phyloP scores from a whole-genome alignment of 2,329 filamentous ascomycete species.

The Pseudopithomyces chartarum region DNA sequence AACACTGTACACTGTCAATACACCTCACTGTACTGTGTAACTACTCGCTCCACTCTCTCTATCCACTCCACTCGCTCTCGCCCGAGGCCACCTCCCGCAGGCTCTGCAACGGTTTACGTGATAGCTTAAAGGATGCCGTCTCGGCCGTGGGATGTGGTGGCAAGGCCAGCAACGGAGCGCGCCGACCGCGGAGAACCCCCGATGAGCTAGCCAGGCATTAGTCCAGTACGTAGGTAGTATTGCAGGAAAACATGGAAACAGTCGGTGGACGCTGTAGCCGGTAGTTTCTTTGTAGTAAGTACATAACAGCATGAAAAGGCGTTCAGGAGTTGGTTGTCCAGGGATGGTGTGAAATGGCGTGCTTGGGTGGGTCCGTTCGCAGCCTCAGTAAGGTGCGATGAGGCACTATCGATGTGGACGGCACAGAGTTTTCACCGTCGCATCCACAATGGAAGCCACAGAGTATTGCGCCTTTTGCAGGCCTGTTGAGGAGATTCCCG shows the following conservation, averaged over 20 bases:
- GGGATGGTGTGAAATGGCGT: background rate
- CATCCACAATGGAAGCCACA: background rate
- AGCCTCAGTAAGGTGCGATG: conserved; percentile 3
- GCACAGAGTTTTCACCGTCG: background rate
- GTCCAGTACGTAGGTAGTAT: too few species aligned
- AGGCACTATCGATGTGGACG: background rate
- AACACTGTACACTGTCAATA: too few species aligned
- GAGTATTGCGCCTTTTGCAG: background rate
- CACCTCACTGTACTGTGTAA: too few species aligned
- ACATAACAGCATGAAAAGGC: background rate
- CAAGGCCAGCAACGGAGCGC: background rate
- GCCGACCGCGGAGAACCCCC: background rate
- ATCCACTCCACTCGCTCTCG: too few species aligned
- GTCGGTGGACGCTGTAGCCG: too few species aligned
- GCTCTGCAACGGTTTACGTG: background rate
- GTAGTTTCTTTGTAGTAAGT: background rate
- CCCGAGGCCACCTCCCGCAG: background rate
- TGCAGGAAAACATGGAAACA: too few species aligned
- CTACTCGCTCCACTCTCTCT: too few species aligned
- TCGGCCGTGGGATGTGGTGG: conserved; percentile 1
- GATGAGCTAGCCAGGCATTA: too few species aligned
- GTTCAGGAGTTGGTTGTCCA: background rate
- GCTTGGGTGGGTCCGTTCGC: conserved; percentile 2
- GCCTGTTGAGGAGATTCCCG: background rate
- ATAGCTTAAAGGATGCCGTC: background rate